These are phyloP conservation scores for Digitaria exilis DNA, from an alignment of 202 grass and related monocot genomes.

Conservation along the genomic window DNA sequence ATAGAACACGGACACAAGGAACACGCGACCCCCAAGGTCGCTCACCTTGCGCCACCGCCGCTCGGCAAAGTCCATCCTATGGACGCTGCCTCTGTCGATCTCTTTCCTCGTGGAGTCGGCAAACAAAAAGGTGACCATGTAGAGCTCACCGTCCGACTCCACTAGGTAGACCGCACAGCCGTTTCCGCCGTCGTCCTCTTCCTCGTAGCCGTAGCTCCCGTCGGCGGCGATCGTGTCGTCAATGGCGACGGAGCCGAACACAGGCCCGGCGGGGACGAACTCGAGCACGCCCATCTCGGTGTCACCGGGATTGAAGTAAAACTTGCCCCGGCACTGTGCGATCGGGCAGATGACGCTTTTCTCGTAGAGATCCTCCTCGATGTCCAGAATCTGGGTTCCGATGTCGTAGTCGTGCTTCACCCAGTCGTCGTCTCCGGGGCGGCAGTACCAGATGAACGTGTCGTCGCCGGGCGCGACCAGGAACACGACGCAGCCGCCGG, in stretches of 20 bases:
- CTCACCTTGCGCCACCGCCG: neutral
- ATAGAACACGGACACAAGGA: neutral
- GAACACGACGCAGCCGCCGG: neutral
- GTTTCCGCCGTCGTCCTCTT: no score
- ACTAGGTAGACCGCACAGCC: neutral
- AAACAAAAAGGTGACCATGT: neutral
- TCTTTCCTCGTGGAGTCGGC: neutral
- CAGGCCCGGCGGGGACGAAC: neutral
- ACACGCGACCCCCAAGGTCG: neutral
- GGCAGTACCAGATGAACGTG: constrained; percentile 14
- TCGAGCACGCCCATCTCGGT: neutral
- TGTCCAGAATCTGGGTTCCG: neutral
- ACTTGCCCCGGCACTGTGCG: neutral
- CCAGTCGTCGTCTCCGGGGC: neutral
- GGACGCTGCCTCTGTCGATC: neutral
- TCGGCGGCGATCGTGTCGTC: no score
- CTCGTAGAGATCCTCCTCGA: neutral
- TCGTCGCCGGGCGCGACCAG: neutral
- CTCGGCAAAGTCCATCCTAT: neutral
- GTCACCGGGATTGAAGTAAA: neutral
- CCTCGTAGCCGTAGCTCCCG: neutral
- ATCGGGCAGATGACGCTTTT: neutral
- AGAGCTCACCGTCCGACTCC: neutral
- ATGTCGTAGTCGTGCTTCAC: neutral
- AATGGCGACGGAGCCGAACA: neutral